Evolutionary conservation across 805 yeast species (phyloP).

Genomic region (Candida pini): DNA sequence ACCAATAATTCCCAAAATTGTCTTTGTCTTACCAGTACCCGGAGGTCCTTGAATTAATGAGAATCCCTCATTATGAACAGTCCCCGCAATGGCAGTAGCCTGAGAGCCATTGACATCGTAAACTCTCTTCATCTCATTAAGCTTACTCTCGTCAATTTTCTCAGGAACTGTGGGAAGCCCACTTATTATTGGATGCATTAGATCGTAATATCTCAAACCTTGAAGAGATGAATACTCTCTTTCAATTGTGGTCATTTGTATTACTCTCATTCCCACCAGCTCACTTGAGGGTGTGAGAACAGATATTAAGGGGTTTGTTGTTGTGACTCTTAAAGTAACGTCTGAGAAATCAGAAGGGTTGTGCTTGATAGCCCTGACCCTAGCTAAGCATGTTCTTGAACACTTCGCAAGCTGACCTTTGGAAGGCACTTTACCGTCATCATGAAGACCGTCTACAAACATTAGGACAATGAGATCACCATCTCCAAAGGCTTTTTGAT

Average conservation of each 20-base stretch:
- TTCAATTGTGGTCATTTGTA: constrained; percentile 88
- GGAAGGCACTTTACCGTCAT: constrained; percentile 20
- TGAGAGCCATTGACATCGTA: constrained; percentile 81
- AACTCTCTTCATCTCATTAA: constrained; percentile 37
- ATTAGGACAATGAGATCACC: constrained; percentile 71
- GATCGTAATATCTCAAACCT: constrained; percentile 78
- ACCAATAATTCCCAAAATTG: constrained; percentile 88
- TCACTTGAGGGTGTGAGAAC: constrained; percentile 58
- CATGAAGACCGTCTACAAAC: constrained; percentile 36
- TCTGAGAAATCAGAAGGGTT: constrained; percentile 66
- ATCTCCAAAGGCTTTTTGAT: constrained; percentile 53
- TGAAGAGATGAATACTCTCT: constrained; percentile 83
- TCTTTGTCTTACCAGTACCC: constrained; percentile 98
- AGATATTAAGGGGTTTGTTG: constrained; percentile 45
- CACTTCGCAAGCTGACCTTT: constrained; percentile 11
- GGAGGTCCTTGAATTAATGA: constrained; percentile 98
- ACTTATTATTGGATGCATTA: constrained; percentile 56
- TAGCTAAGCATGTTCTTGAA: constrained; percentile 67
- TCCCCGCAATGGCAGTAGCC: constrained; percentile 79
- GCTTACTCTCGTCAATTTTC: constrained; percentile 30
- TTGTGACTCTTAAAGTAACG: constrained; percentile 62
- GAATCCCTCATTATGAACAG: constrained; percentile 66
- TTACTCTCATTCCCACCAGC: constrained; percentile 64
- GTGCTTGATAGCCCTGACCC: constrained; percentile 65
- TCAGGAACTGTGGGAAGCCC: constrained; percentile 55